Evolutionary conservation across 192 early-diverging fungal species (phyloP).

Genomic region (Coemansia sp.): DNA sequence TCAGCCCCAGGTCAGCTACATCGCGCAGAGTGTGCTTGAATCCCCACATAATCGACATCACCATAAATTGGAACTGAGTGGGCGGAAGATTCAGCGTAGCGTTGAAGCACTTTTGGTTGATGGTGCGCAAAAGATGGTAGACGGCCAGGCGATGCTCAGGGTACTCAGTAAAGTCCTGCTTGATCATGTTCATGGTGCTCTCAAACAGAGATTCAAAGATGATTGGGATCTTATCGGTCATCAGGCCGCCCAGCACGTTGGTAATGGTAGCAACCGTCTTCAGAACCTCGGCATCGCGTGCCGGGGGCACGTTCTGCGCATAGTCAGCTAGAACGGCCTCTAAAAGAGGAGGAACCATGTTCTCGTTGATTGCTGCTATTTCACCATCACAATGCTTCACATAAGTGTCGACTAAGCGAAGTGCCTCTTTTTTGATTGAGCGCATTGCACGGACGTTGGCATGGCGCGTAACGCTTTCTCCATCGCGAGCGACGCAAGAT

Average conservation of each 20-base stretch:
- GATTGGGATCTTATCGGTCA: slow-evolving; percentile 79
- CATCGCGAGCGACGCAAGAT: slow-evolving; percentile 69
- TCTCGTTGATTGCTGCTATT: slow-evolving; percentile 72
- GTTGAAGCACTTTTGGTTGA: slow-evolving; percentile 91
- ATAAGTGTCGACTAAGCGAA: slow-evolving; percentile 92
- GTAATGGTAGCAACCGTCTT: slow-evolving; percentile 90
- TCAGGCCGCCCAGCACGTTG: slow-evolving; percentile 67
- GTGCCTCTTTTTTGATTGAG: slow-evolving; percentile 95
- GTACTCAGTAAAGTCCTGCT: slow-evolving; percentile 96
- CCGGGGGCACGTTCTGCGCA: slow-evolving; percentile 78
- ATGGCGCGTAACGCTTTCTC: slow-evolving; percentile 86
- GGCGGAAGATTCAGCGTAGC: slow-evolving; percentile 81
- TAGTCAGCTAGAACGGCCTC: slow-evolving; percentile 92
- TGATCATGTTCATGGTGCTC: slow-evolving; percentile 98
- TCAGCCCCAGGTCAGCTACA: slow-evolving; percentile 89
- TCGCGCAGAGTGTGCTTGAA: slow-evolving; percentile 99
- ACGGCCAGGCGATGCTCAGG: slow-evolving; percentile 97
- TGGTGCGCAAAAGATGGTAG: slow-evolving; percentile 89
- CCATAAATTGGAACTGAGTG: slow-evolving; percentile 86
- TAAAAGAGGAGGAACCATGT: slow-evolving; percentile 88
- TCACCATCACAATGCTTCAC: slow-evolving; percentile 85
- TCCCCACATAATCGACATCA: slow-evolving; percentile 96
- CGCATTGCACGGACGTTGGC: slow-evolving; percentile 87
- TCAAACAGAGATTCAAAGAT: slow-evolving; percentile 96
- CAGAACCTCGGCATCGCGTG: slow-evolving; percentile 94